These are phyloP conservation scores for Neurospora sp. DNA, from an alignment of 495 filamentous ascomycete species.

Conservation along the genomic window DNA sequence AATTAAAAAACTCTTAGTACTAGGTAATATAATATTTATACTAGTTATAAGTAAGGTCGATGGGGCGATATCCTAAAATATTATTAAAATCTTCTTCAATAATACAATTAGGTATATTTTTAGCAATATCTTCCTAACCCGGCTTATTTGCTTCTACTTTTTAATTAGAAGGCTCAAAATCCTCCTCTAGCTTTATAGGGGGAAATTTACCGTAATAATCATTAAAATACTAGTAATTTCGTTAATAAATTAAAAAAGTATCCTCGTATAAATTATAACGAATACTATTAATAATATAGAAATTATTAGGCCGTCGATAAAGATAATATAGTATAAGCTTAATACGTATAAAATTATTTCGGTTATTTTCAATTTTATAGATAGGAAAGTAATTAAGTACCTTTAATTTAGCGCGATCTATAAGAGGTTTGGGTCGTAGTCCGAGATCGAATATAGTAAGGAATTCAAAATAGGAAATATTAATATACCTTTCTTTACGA, in stretches of 20 bases:
- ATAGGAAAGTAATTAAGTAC: neutral
- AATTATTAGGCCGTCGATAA: neutral
- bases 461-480: neutral
- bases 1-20: too few relatives aligned
- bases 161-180: neutral
- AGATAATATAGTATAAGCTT: neutral
- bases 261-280: neutral
- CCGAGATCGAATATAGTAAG: neutral
- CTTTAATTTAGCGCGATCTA: neutral
- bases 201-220: neutral
- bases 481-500: neutral
- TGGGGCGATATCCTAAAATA: too few relatives aligned
- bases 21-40: too few relatives aligned
- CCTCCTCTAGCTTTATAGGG: neutral
- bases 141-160: neutral
- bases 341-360: neutral
- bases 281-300: neutral
- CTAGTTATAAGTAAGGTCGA: too few relatives aligned
- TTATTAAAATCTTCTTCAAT: too few relatives aligned
- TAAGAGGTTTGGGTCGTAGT: neutral
- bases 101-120: too few relatives aligned
- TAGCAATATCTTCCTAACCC: neutral
- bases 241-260: neutral
- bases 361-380: neutral
- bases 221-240: neutral